Evolutionary conservation across 129 eudicot genomes (phyloP), one percentile per base, ranked within the genome.

Genomic region (Lactuca sativa): DNA sequence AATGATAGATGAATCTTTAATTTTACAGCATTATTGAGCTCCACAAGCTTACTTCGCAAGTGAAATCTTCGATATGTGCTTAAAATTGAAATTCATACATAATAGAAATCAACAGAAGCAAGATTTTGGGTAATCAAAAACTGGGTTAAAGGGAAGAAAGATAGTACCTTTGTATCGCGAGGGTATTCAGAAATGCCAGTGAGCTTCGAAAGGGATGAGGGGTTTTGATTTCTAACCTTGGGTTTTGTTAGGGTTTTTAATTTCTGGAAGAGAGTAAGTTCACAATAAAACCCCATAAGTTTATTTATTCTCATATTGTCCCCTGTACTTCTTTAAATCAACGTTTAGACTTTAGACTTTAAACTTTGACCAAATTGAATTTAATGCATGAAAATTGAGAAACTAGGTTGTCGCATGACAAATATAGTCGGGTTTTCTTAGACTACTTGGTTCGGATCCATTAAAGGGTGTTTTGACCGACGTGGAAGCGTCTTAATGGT

Each of bases 51-150:
- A 32, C 25, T 44, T 13, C 9, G 63, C 73, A 80, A 12, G 72
- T 57, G 71, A 76, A 72, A 78, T 83, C 82, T 84, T 74, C 82
- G 85, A 84, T 62, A 14, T 67, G 81, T 81, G 88, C 86, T 68
- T 49, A 30, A 36, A 67, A 7, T 52, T 52, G 33, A 9, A 56
- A 67, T 52, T 33, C 8, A 33, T 15, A 67, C 11, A 32, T n/a
- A 32, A n/a, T 1, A 16, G 13, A 18, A 66, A 52, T 11, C 17
- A 2, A 72, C 52, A 37, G 9, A 72, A 51, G 3, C 43, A 51
- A 18, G 0, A 13, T 56, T 8, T 3, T 4, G 14, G 36, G 38
- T 51, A 49, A 62, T 36, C 54, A 7, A 37, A 51, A 12, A 33
- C 31, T 37, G 63, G 63, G 70, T 62, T 72, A 36, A 0, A 2